A percentile compares a stretch with the other conserved stretches of the same genome.
Evolutionary conservation across 768 basidiomycete genomes (phyloP).

Genomic region (Rhodosporidiobolus odoratus): DNA sequence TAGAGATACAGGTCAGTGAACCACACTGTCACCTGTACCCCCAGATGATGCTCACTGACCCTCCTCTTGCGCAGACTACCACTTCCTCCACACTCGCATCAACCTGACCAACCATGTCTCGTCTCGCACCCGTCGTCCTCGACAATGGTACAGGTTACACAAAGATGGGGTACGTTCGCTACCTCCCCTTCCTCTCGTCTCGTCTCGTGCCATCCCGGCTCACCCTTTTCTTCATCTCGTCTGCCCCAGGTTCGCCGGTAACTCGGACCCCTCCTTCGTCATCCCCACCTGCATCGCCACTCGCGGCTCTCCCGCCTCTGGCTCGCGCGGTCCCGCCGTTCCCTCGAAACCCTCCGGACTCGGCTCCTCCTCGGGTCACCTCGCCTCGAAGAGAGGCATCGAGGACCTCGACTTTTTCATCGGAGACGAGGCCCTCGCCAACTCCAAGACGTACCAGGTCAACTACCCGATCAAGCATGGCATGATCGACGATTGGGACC

Average conservation of each 20-base stretch:
- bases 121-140: constrained; percentile 88
- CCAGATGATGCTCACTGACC: too few species aligned
- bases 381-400: constrained; percentile 92
- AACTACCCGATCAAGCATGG: constrained; percentile 97
- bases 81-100: not conserved
- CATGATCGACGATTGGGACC: constrained; percentile 60
- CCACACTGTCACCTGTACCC: too few species aligned
- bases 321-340: constrained; percentile 49
- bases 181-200: not conserved
- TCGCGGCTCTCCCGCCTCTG: constrained; percentile 47
- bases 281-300: constrained; percentile 97
- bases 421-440: constrained; percentile 94
- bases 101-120: constrained; percentile 57
- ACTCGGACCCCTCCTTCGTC: constrained; percentile 98
- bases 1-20: too few species aligned
- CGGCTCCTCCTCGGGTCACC: constrained; percentile 65
- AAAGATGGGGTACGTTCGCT: constrained; percentile 75
- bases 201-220: not conserved
- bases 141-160: constrained; percentile 97
- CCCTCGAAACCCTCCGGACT: constrained; percentile 54
- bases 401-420: constrained; percentile 99
- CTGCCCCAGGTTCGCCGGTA: constrained; percentile 80
- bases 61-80: not conserved
- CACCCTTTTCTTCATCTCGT: not conserved
- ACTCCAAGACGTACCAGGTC: constrained; percentile 90